phyloP scores from a whole-genome alignment of 225 moss, liverwort and hornwort genomes.

The Sphagnum tenellum region DNA sequence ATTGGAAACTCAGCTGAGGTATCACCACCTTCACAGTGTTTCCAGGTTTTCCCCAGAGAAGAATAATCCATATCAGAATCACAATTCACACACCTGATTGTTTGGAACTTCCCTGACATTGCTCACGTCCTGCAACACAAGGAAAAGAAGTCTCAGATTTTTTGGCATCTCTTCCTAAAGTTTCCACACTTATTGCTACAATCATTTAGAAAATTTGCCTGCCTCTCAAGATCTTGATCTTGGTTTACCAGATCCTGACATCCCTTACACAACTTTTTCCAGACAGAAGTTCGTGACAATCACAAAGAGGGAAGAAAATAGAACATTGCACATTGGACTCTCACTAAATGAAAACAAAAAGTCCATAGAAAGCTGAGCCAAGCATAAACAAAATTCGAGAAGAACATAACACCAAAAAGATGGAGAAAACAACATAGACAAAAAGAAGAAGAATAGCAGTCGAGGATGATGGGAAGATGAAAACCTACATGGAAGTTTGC shows the following conservation, averaged over 20 bases:
- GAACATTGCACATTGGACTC: too few relatives aligned
- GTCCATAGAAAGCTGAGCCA: too few relatives aligned
- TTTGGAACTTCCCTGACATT: constrained; percentile 76
- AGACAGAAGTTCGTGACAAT: too few relatives aligned
- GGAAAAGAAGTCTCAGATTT: not conserved
- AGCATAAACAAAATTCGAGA: too few relatives aligned
- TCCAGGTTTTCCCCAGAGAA: not conserved
- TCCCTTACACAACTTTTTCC: too few relatives aligned
- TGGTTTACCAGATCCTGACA: too few relatives aligned
- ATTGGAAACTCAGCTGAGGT: not conserved
- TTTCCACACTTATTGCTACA: not conserved
- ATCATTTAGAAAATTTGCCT: not conserved
- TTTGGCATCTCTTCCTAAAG: not conserved
- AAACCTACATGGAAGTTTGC: constrained; percentile 38
- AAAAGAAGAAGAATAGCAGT: not conserved
- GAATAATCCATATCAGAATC: too few relatives aligned
- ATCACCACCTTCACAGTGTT: not conserved
- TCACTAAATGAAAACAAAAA: too few relatives aligned
- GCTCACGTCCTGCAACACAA: constrained; percentile 58
- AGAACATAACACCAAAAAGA: too few relatives aligned
- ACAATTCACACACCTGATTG: constrained; percentile 48
- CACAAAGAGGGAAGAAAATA: too few relatives aligned
- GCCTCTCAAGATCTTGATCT: not conserved
- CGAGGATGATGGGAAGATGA: not conserved
- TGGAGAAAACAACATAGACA: not conserved